Base-by-base conservation (phyloP, 306 rosid species). In the Carpinus viminea region DNA sequence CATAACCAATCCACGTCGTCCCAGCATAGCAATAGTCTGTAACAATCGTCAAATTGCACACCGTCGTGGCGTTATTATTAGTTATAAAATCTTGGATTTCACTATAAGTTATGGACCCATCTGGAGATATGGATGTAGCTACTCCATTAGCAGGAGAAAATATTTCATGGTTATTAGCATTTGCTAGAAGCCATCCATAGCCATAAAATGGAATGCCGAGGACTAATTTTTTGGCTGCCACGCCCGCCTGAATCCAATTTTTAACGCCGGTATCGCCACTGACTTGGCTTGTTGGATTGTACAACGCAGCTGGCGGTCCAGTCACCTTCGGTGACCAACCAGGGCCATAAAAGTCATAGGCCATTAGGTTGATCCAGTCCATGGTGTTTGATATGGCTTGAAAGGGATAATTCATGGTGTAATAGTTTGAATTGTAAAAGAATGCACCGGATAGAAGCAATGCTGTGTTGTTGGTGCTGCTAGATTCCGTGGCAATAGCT, bases 1-100 rank as follows among this genome's bases (percentile, higher is more conserved):
- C 86, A 45, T 79, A 85, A 9, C 86, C 89, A 34, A 85, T 85
- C 89, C 89, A 85, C 24, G 82, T 85, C 16, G 80, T 79, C 78
- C 84, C 86, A 21, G 75, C 51, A 66, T 79, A 3, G 36, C 4
- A 71, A 31, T 20, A 77, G 31, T 28, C 31, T 28, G 31, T 28
- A 28, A 28, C 31, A 36, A 36, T 36, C 5, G 5, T 4, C 5
- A 5, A 36, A 36, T 36, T 36, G 4, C 4, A 36, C 5, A 36
- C 4, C 0, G 4, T 3, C 4, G 5, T 36, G 41, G 4, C 41
- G 3, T 3, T 57, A 24, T 71, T 81, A 5, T 47, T 2, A 68
- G n/a, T n/a, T 52, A 81, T 76, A 43, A 78, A 84, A 31, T 41
- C 6, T 1, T 4, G 1, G 45, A 41, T 4, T n/a, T 5, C 1